Evolutionary conservation across 345 rosid genomes (phyloP).

Genomic region (Populus deltoides): DNA sequence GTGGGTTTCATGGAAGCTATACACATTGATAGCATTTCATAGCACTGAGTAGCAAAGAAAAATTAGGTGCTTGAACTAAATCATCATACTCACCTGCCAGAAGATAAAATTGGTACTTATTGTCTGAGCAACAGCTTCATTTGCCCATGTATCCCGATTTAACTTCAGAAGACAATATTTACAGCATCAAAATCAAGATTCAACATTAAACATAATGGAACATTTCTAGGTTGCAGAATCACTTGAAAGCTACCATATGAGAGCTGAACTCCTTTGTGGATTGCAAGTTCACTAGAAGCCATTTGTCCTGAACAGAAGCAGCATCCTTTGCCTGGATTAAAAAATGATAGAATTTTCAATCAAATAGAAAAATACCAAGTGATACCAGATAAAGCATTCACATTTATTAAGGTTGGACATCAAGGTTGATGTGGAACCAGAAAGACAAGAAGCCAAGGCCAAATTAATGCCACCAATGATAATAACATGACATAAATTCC

Average conservation of each 20-base stretch:
- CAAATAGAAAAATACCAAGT: conserved; percentile 4
- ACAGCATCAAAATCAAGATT: conserved; percentile 5
- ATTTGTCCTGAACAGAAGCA: conserved; percentile 78
- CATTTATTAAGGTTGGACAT: not conserved
- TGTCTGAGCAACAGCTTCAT: conserved; percentile 90
- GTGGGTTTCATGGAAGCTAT: not conserved
- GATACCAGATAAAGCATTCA: not conserved
- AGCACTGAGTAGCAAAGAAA: not conserved
- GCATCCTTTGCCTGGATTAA: conserved; percentile 66
- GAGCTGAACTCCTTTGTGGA: conserved; percentile 91
- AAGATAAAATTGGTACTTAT: conserved; percentile 82
- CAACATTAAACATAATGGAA: not conserved
- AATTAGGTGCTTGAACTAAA: not conserved
- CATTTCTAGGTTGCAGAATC: conserved; percentile 1
- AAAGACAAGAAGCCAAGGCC: not conserved
- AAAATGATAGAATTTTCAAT: conserved; percentile 7
- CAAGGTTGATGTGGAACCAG: not conserved
- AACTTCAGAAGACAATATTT: conserved; percentile 55
- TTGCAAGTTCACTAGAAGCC: conserved; percentile 95
- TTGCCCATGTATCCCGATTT: conserved; percentile 98
- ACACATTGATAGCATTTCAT: not conserved
- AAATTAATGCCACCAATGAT: not conserved
- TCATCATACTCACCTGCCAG: conserved; percentile 73
- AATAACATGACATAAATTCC: not conserved
- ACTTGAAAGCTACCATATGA: conserved; percentile 56